Conservation (phyloP, 2,329 filamentous ascomycete genomes). For the Arthrobotrys entomopaga region DNA sequence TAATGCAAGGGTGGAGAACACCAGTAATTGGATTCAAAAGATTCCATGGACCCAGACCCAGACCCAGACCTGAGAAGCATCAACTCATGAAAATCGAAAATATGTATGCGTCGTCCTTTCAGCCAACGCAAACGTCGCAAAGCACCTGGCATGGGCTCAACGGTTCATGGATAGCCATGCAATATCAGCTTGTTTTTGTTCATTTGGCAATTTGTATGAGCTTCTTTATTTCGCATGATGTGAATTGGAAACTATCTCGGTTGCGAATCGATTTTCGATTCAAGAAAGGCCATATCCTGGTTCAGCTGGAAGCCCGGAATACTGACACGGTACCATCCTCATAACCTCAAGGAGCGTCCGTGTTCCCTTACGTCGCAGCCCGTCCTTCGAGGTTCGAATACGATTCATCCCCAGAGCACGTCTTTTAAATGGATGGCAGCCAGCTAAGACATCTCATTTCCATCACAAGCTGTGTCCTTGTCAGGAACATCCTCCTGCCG, state of each 20-base stretch:
- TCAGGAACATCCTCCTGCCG: conserved; percentile 46
- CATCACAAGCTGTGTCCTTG: conserved; percentile 19
- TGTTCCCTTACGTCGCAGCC: conserved; percentile 30
- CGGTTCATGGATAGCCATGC: not conserved
- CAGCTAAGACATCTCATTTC: conserved; percentile 54
- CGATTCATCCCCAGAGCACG: conserved; percentile 12
- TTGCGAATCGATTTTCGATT: conserved; percentile 9
- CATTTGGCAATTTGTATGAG: conserved; percentile 5
- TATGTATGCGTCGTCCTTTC: conserved; percentile 1
- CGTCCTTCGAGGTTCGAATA: conserved; percentile 13
- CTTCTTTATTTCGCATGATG: not conserved
- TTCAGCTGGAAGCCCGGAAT: conserved; percentile 14
- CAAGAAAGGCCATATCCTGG: conserved; percentile 1
- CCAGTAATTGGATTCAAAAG: conserved; percentile 21
- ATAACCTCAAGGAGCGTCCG: conserved; percentile 29
- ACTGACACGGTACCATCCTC: conserved; percentile 15
- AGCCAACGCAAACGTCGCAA: conserved; percentile 16
- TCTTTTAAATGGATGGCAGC: conserved; percentile 40
- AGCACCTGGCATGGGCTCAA: not conserved
- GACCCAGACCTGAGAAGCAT: conserved; percentile 19
- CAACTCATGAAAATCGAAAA: conserved; percentile 32
- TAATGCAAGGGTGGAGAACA: conserved; percentile 37
- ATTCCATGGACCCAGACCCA: not conserved
- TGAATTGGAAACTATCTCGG: conserved; percentile 4
- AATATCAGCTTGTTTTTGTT: not conserved